A percentile compares a stretch with the other conserved stretches of the same genome.
These are phyloP conservation scores for Polyporus tsugae DNA, from an alignment of 1,284 basidiomycete genomes.

Conservation along the genomic window DNA sequence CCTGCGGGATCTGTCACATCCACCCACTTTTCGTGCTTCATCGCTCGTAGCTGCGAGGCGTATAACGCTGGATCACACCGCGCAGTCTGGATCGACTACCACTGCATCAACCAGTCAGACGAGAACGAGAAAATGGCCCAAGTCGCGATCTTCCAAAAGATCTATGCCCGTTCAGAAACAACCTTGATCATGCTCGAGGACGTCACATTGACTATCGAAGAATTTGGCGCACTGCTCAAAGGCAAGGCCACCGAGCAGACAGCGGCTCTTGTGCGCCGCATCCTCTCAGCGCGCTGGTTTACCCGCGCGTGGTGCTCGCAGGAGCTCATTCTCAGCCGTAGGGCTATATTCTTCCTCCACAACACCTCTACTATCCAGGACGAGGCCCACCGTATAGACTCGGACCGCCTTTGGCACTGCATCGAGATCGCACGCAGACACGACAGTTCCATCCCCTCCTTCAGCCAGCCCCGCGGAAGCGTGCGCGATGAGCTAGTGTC, in stretches of 20 bases:
- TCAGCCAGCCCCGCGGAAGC: constrained; percentile 20
- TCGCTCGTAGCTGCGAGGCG: constrained; percentile 16
- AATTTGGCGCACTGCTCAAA: neutral
- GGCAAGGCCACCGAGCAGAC: constrained; percentile 1
- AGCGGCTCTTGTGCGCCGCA: constrained; percentile 8
- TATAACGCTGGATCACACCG: constrained; percentile 8
- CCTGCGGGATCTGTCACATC: constrained; percentile 5
- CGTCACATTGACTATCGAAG: constrained; percentile 13
- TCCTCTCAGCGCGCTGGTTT: constrained; percentile 28
- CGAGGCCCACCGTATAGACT: constrained; percentile 6
- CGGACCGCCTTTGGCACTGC: constrained; percentile 25
- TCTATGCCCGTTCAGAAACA: constrained; percentile 20
- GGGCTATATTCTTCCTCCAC: constrained; percentile 25
- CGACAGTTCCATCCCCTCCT: constrained; percentile 21
- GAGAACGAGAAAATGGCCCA: constrained; percentile 22
- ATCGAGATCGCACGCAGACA: constrained; percentile 20
- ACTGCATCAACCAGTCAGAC: constrained; percentile 27
- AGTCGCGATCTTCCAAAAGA: constrained; percentile 29
- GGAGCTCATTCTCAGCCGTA: constrained; percentile 27
- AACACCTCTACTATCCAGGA: constrained; percentile 6
- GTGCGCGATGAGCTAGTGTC: constrained; percentile 10
- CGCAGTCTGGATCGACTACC: constrained; percentile 27
- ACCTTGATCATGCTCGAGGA: constrained; percentile 29
- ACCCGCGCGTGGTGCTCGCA: constrained; percentile 33
- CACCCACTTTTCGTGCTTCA: constrained; percentile 25